phyloP scores from a whole-genome alignment of 169 alveolate species.

The Eimeria acervulina region DNA sequence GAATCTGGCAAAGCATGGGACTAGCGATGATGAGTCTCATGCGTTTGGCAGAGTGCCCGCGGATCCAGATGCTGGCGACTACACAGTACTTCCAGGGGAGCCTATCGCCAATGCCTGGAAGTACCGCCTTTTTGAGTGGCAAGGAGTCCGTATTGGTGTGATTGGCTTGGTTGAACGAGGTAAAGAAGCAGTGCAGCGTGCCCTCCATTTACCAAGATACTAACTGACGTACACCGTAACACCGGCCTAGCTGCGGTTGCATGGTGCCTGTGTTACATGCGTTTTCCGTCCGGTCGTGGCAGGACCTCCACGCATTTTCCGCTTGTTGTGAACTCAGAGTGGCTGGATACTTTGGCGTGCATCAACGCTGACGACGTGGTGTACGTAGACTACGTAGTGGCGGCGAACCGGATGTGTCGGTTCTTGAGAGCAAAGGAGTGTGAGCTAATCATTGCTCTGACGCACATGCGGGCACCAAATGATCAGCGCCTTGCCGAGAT shows the following conservation, averaged over 20 bases:
- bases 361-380: constrained; percentile 89
- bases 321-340: constrained; percentile 85
- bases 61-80: constrained; percentile 74
- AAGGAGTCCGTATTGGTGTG: constrained; percentile 91
- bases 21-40: not conserved
- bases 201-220: not conserved
- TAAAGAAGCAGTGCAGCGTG: not conserved
- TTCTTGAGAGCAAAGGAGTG: constrained; percentile 89
- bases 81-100: constrained; percentile 80
- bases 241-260: not conserved
- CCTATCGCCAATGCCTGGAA: constrained; percentile 90
- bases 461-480: constrained; percentile 96
- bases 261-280: not conserved
- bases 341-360: constrained; percentile 93
- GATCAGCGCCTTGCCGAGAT: constrained; percentile 91
- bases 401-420: constrained; percentile 87
- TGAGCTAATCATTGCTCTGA: constrained; percentile 94
- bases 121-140: constrained; percentile 89
- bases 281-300: not conserved
- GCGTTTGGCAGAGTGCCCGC: not conserved
- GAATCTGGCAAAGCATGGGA: not conserved
- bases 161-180: constrained; percentile 94
- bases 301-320: not conserved
- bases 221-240: not conserved
- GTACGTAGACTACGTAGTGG: constrained; percentile 90